Percentiles rank a stretch among this genome's conserved stretches.
Conservation (phyloP, 257 asterid species). For the Scutellaria minor region DNA sequence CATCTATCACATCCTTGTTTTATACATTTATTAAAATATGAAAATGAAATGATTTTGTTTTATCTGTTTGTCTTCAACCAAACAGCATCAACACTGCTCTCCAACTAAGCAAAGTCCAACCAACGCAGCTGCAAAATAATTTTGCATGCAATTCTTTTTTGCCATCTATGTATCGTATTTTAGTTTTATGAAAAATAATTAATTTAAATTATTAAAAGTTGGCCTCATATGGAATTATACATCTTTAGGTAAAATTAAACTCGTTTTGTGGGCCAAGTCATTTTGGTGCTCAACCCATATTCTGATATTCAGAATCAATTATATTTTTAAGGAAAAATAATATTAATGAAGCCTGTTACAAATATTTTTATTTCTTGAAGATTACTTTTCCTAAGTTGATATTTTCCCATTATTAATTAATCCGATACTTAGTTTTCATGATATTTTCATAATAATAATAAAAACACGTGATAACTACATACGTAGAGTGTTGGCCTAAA, state of each 20-base stretch:
- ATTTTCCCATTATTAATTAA: neutral
- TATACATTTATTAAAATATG: neutral
- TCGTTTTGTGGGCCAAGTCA: conserved; percentile 42
- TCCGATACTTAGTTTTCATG: no score
- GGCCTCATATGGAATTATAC: conserved; percentile 5
- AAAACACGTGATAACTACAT: no score
- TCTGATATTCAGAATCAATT: neutral
- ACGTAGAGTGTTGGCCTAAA: no score
- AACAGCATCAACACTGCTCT: conserved; percentile 37
- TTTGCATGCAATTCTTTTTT: neutral
- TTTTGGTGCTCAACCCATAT: conserved; percentile 33
- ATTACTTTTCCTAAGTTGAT: neutral
- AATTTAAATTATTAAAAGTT: conserved; percentile 19
- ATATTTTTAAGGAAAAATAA: neutral
- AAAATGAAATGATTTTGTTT: neutral
- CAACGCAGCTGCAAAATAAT: conserved; percentile 1
- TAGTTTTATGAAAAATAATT: neutral
- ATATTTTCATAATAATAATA: no score
- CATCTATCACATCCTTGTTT: conserved; percentile 17
- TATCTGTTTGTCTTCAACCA: conserved; percentile 50
- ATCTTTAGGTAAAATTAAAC: conserved; percentile 36
- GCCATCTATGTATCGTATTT: neutral
- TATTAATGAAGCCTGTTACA: neutral
- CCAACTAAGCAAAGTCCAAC: conserved; percentile 28
- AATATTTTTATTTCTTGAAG: no score